Evolutionary conservation across 78 protist species (phyloP).

Genomic region (Ministeria vibrans): DNA sequence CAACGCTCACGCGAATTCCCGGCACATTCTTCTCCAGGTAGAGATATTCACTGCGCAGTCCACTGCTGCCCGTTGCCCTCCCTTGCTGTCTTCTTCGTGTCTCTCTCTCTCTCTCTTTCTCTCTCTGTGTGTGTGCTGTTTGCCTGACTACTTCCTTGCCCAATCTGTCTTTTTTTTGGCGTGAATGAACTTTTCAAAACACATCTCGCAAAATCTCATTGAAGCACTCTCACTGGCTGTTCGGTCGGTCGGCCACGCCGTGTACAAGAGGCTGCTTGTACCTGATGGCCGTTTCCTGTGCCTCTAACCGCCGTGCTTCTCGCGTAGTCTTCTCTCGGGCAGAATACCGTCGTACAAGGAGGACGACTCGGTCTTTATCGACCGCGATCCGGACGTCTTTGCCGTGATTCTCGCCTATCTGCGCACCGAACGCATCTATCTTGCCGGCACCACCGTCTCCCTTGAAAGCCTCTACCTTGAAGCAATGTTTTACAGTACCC

Average conservation of each 20-base stretch:
- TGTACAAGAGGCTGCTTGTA: no score
- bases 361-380: not conserved
- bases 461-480: not conserved
- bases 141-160: no score
- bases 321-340: not conserved
- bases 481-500: not conserved
- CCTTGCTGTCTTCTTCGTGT: no score
- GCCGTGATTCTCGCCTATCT: not conserved
- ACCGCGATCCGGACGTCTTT: not conserved
- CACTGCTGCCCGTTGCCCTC: no score
- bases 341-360: not conserved
- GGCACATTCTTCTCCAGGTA: not conserved
- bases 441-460: not conserved
- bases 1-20: not conserved
- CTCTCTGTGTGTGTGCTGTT: no score
- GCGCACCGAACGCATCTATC: not conserved
- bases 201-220: no score
- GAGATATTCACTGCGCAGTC: no score
- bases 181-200: not conserved
- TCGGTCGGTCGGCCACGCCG: no score
- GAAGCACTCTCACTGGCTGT: no score
- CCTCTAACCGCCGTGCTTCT: not conserved
- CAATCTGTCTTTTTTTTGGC: no score
- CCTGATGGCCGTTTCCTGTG: no score
- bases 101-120: no score